Conservation (phyloP, 1,284 basidiomycete genomes). For the Trametes pubescens region DNA sequence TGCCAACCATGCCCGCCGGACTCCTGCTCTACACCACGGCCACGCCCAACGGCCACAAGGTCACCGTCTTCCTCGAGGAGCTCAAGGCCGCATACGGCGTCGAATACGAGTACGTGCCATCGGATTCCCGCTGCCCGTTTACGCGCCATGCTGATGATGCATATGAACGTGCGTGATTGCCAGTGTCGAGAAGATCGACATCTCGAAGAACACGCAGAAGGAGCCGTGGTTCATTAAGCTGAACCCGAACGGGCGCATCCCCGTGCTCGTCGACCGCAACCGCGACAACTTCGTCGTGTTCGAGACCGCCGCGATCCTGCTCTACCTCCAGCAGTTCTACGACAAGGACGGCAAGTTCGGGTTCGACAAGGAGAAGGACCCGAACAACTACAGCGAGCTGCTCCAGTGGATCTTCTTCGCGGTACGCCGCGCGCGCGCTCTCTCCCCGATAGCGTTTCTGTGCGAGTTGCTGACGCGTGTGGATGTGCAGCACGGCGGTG, state of each 20-base stretch:
- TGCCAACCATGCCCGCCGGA: constrained; percentile 5
- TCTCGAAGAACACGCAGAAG: constrained; percentile 57
- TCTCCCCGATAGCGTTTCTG: too few species aligned
- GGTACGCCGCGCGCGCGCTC: constrained; percentile 47
- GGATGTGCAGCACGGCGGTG: constrained; percentile 62
- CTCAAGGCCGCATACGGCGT: constrained; percentile 42
- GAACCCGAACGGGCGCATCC: constrained; percentile 71
- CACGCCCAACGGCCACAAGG: constrained; percentile 76
- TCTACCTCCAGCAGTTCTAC: constrained; percentile 61
- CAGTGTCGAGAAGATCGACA: constrained; percentile 48
- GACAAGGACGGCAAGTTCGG: constrained; percentile 58
- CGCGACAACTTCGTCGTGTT: constrained; percentile 59
- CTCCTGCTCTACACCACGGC: constrained; percentile 63
- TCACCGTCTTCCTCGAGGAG: constrained; percentile 44
- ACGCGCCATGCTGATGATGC: background rate
- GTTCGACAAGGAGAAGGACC: constrained; percentile 49
- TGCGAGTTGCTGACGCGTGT: background rate
- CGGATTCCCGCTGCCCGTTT: too few species aligned
- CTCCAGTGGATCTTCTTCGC: constrained; percentile 86
- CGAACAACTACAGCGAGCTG: constrained; percentile 60
- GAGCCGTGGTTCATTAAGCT: constrained; percentile 62
- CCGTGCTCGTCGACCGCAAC: constrained; percentile 53
- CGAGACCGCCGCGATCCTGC: constrained; percentile 61
- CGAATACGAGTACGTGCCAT: constrained; percentile 39
- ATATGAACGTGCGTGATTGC: constrained; percentile 6